phyloP scores from a whole-genome alignment of 1,284 basidiomycete species.

The Malassezia nana region DNA sequence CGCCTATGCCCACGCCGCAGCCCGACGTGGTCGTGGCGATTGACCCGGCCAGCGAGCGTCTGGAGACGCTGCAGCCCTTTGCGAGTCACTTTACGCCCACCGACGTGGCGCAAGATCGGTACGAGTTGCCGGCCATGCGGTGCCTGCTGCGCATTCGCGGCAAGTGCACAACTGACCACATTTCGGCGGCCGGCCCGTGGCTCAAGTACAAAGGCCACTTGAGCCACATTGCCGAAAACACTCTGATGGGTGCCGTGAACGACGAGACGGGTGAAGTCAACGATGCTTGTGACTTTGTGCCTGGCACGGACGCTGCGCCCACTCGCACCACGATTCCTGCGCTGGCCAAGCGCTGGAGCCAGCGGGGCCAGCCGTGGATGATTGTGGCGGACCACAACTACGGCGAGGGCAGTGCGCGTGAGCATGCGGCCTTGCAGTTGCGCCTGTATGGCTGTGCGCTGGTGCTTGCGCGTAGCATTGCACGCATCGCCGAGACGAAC shows the following conservation, averaged over 20 bases:
- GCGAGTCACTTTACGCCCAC: slow-evolving; percentile 59
- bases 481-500: slow-evolving; percentile 64
- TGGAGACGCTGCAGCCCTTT: slow-evolving; percentile 84
- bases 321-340: slow-evolving; percentile 42
- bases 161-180: slow-evolving; percentile 86
- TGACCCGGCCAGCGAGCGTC: slow-evolving; percentile 51
- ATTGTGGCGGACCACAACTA: slow-evolving; percentile 77
- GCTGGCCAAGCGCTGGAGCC: slow-evolving; percentile 36
- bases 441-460: slow-evolving; percentile 68
- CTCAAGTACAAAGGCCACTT: slow-evolving; percentile 91
- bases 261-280: slow-evolving; percentile 51
- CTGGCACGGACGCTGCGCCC: slow-evolving; percentile 16
- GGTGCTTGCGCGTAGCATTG: slow-evolving; percentile 50
- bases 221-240: slow-evolving; percentile 90
- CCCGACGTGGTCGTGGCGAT: slow-evolving; percentile 70
- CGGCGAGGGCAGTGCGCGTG: slow-evolving; percentile 94
- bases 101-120: slow-evolving; percentile 47
- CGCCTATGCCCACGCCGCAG: slow-evolving; percentile 58
- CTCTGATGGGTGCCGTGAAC: slow-evolving; percentile 52
- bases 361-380: slow-evolving; percentile 61
- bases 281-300: slow-evolving; percentile 37
- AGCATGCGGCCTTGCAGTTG: slow-evolving; percentile 93
- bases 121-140: slow-evolving; percentile 62
- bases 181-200: slow-evolving; percentile 56
- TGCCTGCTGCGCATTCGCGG: slow-evolving; percentile 84